A percentile compares a stretch with the other conserved stretches of the same genome.
Evolutionary conservation across 208 protist species (phyloP).

Genomic region (Strigomonas galati): DNA sequence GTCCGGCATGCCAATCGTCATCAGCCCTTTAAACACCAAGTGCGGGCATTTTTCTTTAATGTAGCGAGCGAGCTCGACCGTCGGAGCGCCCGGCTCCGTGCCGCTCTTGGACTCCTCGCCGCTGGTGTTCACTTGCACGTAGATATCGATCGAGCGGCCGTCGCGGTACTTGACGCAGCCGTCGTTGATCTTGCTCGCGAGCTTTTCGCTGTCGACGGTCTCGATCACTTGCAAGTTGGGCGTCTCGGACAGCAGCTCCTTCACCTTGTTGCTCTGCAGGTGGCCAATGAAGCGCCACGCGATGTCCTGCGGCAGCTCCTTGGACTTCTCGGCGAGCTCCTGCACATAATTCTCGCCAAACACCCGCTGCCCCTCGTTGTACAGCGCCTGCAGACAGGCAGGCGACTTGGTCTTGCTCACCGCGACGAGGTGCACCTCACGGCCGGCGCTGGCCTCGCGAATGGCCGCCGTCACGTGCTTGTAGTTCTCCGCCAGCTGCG

Average conservation of each 20-base stretch:
- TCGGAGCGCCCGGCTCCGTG: conserved; percentile 52
- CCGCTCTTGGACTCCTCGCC: conserved; percentile 94
- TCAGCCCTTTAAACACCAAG: conserved; percentile 90
- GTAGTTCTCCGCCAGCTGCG: conserved; percentile 55
- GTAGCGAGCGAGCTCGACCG: conserved; percentile 66
- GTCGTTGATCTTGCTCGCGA: conserved; percentile 88
- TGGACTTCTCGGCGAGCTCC: conserved; percentile 90
- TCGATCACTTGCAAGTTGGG: conserved; percentile 82
- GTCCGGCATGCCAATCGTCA: conserved; percentile 96
- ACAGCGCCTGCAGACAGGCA: conserved; percentile 46
- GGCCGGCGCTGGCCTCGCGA: conserved; percentile 26
- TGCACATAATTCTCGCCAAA: conserved; percentile 98
- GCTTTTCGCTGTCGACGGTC: conserved; percentile 89
- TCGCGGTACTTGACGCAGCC: conserved; percentile 52
- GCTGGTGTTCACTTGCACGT: conserved; percentile 95
- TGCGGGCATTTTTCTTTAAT: conserved; percentile 72
- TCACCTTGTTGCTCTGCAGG: conserved; percentile 97
- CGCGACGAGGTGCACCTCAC: conserved; percentile 51
- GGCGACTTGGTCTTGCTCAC: conserved; percentile 86
- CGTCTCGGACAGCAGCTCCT: conserved; percentile 61
- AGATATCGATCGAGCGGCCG: conserved; percentile 69
- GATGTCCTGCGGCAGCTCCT: conserved; percentile 83
- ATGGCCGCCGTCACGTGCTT: conserved; percentile 32
- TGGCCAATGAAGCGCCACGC: conserved; percentile 98
- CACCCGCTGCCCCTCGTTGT: conserved; percentile 59